Conservation (phyloP, 345 rosid species). For the Linum tenue region DNA sequence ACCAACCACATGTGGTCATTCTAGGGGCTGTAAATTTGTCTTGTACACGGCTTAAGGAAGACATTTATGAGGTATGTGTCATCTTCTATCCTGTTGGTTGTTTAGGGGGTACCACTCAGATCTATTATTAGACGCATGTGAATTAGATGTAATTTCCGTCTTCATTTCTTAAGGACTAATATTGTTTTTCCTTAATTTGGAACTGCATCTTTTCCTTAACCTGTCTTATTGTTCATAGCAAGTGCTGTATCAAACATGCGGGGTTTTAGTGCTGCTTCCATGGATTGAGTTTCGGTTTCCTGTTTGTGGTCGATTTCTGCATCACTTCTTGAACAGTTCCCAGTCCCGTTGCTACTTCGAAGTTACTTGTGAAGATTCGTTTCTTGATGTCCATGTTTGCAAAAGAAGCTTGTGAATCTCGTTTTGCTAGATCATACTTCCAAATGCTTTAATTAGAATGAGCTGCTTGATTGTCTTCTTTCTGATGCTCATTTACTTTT, state of each 20-base stretch:
- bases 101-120: no score
- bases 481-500: conserved; percentile 14
- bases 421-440: background rate
- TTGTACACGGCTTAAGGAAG: conserved; percentile 79
- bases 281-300: no score
- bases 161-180: no score
- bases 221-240: no score
- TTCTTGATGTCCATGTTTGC: background rate
- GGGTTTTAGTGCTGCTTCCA: no score
- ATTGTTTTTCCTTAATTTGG: no score
- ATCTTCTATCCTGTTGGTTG: no score
- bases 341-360: background rate
- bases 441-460: background rate
- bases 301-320: no score
- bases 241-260: no score
- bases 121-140: no score
- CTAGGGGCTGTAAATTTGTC: conserved; percentile 88
- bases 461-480: background rate
- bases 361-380: background rate
- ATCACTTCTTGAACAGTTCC: background rate
- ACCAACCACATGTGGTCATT: conserved; percentile 91
- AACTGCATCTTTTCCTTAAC: no score
- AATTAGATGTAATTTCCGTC: no score
- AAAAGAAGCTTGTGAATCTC: background rate
- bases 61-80: conserved; percentile 71